Base-by-base conservation (phyloP, 768 basidiomycete genomes). In the Tulasnella sp. region DNA sequence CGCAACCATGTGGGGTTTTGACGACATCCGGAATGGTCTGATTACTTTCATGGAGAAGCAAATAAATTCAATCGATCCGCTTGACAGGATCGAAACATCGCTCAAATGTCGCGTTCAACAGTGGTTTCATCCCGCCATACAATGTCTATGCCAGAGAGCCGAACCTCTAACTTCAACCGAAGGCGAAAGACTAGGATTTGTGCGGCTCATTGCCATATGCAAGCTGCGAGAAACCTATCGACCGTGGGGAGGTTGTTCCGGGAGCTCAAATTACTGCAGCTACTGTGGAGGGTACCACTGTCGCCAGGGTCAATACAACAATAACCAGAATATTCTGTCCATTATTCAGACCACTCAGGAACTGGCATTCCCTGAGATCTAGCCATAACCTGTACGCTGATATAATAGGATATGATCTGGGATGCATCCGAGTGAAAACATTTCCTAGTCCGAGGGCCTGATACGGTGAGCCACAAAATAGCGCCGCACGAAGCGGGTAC, bases 1-100 rank as follows among this genome's bases (percentile, higher is more conserved):
- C 18, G 42, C 73, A 10, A 51, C 73, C 18, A 74, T 74, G 73
- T 74, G 73, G 46, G 73, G 32, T 13, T 74, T 74, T 32, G 73
- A 74, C 5, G 20, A 35, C 44, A 29, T 74, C 6, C 44, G 73
- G n/a, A 67, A 32, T 3, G 29, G 61, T 11, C n/a, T 67, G 61
- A 67, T 67, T 29, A 48, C 73, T 32, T 74, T 29, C 46, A 51
- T 51, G 44, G 44, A 32, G 23, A 23, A n/a, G 51, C 44, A 74
- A 51, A 74, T 74, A 44, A 51, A 32, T 26, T 46, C 42, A 5
- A 13, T 35, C 5, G 51, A 74, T 26, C 73, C 73, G 9, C 35
- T 74, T 35, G 73, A 74, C 13, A 44, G 73, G 40, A 74, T 74
- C 2, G 73, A 74, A 23, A 29, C 51, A 46, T 44, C 73, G 20